Evolutionary conservation across 2,329 filamentous ascomycete genomes (phyloP), one percentile per base, ranked within the genome.

Genomic region (Arthrinium phaeospermum): DNA sequence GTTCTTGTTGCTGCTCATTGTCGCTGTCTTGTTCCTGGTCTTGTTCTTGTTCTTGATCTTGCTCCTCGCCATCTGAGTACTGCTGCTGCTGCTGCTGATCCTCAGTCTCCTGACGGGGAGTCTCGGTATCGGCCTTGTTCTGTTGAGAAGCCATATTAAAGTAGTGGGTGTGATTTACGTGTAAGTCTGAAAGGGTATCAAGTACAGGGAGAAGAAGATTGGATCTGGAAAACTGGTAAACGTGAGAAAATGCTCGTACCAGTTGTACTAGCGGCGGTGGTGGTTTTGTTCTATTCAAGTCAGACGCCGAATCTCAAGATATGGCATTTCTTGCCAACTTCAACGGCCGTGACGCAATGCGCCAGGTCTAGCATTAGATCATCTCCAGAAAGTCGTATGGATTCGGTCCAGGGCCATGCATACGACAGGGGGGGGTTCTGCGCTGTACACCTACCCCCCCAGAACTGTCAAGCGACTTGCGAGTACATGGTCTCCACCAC

Each of bases 71-170:
- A 37, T 70, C 47, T 12, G 46, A 47, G 5, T 72, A 46, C 27
- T 73, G 68, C 53, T 75, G 71, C 34, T 67, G 61, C 27, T 73
- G 74, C 41, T 72, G 61, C 27, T 72, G 71, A 49, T 75, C 73
- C 22, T 71, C 69, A 51, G 72, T 70, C 14, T 76, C 71, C 37
- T 70, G 22, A 19, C 64, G 64, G 46, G 67, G 41, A 34, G 41
- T 24, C 41, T 68, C 57, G 10, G 57, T 12, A 1, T 41, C 24
- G 67, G 41, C 44, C 12, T 24, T 51, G 68, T 70, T 51, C 34
- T 70, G 68, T 51, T 70, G 46, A 4, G 68, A 70, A 44, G 68
- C 34, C 68, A 70, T 70, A 51, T 30, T 44, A 51, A 24, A n/a
- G 57, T 64, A n/a, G 34, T 64, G 51, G 5, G 37, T 41, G 46